Base-by-base conservation (phyloP, 2,329 filamentous ascomycete genomes). In the Grosmannia penicillata region DNA sequence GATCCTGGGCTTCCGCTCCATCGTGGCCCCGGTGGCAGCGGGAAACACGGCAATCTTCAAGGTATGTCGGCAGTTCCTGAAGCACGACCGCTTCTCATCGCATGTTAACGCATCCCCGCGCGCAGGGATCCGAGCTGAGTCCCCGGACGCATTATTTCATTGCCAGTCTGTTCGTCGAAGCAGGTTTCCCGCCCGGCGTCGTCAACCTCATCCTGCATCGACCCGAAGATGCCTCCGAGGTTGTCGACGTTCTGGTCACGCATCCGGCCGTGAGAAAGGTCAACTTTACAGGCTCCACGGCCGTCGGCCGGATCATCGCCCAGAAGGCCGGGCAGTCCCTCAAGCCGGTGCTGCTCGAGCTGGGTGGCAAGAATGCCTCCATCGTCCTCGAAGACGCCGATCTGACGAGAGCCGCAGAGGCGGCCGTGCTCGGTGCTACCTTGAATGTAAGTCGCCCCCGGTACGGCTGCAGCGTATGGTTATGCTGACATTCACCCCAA, bases 31-130 rank as follows among this genome's bases (percentile, higher is more conserved):
- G 4, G 62, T 91, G 6, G 85, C 85, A 3, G 75, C 73, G 0
- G 82, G 82, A 21, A 87, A 87, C 57, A 84, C 82, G 0, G 70
- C 73, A n/a, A 66, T 89, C n/a, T 59, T 87, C 45, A 87, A 87
- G 56, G 78, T 33, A 17, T 8, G 32, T n/a, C n/a, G n/a, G n/a
- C 21, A 8, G 10, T 4, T 24, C 5, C 8, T 6, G 5, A 1
- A 2, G 18, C 21, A 15, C 9, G 7, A 2, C 3, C 10, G 17
- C 17, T 3, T 15, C 4, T 24, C 18, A 7, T 8, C 2, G 3
- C n/a, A 8, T n/a, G 21, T 13, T 24, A 19, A 32, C 30, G 23
- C 15, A 33, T 33, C 32, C 4, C 6, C 5, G 5, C n/a, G 3
- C 7, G 13, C 24, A 41, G 39, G 40, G 40, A 8, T 38, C 36